A percentile compares a stretch with the other conserved stretches of the same genome.
Evolutionary conservation across 345 rosid genomes (phyloP).

Genomic region (Camelina hispida): DNA sequence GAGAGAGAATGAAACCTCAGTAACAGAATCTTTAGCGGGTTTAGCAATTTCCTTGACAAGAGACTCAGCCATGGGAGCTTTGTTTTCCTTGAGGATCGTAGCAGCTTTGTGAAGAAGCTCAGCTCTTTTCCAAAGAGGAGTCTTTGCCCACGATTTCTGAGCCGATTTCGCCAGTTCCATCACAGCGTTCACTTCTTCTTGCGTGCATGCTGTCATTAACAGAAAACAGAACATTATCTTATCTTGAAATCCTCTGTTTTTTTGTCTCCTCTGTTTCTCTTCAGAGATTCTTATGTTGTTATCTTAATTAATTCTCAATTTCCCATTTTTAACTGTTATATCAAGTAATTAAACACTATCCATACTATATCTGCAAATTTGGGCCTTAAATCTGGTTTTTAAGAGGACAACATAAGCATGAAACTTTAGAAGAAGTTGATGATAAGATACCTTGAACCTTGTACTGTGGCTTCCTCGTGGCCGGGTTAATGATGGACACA

Average conservation of each 20-base stretch:
- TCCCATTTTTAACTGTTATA: neutral
- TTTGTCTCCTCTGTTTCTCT: constrained; percentile 21
- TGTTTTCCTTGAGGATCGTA: constrained; percentile 85
- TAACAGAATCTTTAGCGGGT: constrained; percentile 92
- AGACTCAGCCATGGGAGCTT: constrained; percentile 84
- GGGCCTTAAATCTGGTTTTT: too few relatives aligned
- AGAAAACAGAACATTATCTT: constrained; percentile 33
- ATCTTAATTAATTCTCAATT: neutral
- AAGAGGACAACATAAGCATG: neutral
- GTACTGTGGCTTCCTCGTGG: constrained; percentile 84
- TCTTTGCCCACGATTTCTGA: constrained; percentile 93
- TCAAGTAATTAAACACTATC: neutral
- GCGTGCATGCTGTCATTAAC: constrained; percentile 74
- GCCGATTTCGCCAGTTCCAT: constrained; percentile 85
- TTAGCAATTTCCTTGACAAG: constrained; percentile 96
- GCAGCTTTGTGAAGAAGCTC: constrained; percentile 98
- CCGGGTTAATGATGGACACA: constrained; percentile 83
- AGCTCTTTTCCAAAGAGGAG: constrained; percentile 97
- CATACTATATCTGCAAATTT: too few relatives aligned
- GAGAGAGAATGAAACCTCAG: constrained; percentile 60
- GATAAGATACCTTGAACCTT: constrained; percentile 85
- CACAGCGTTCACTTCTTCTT: constrained; percentile 91
- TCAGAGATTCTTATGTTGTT: neutral
- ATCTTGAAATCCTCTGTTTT: constrained; percentile 16
- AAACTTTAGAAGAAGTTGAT: neutral